These are phyloP conservation scores for Malus hybrid DNA, from an alignment of 331 rosid genomes.

Conservation along the genomic window DNA sequence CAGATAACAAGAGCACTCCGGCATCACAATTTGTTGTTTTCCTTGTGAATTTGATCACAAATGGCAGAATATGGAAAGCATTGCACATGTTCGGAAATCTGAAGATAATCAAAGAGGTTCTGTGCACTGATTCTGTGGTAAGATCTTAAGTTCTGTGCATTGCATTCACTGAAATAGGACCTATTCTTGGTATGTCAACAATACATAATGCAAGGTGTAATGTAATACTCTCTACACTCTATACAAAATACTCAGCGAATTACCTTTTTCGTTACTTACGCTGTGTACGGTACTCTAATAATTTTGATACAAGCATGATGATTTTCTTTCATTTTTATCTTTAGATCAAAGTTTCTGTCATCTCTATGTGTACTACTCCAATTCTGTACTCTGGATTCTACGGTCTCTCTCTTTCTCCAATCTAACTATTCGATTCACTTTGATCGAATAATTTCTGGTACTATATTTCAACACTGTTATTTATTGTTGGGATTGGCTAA, in stretches of 20 bases:
- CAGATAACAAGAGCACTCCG: neutral
- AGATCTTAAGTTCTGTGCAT: neutral
- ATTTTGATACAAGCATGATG: neutral
- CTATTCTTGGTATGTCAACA: neutral
- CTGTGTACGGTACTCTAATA: neutral
- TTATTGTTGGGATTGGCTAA: neutral
- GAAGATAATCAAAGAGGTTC: constrained; percentile 4
- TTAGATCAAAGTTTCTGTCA: neutral
- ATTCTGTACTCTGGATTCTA: neutral
- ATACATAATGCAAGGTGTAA: neutral
- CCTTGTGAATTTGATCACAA: neutral
- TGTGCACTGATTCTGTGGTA: constrained; percentile 12
- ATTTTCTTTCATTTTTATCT: neutral
- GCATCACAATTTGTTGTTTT: constrained; percentile 2
- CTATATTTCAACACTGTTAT: neutral
- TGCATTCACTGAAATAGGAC: neutral
- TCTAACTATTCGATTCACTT: neutral
- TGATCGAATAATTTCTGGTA: neutral
- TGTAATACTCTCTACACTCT: no score
- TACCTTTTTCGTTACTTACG: neutral
- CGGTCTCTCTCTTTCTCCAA: neutral
- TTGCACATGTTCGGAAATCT: constrained; percentile 5
- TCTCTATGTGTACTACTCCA: neutral
- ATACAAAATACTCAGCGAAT: neutral
- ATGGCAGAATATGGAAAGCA: constrained; percentile 12